Conservation (phyloP, 805 yeast species). For the Candida krabiensis region DNA sequence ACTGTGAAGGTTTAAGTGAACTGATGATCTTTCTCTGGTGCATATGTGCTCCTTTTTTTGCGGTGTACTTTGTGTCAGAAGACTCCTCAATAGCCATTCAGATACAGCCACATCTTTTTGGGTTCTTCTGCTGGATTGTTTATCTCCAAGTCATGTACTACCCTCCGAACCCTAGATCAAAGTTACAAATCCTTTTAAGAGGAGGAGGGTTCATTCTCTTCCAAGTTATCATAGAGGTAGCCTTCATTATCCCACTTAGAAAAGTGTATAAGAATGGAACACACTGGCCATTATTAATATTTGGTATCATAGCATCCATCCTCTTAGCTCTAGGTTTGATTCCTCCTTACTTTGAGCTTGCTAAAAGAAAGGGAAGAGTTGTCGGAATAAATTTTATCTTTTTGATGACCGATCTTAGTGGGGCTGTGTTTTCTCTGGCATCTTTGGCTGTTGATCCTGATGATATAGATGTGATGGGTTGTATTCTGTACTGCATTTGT, state of each 20-base stretch:
- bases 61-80: conserved; percentile 48
- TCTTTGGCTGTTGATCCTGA: conserved; percentile 51
- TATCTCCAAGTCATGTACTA: conserved; percentile 53
- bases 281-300: conserved; percentile 46
- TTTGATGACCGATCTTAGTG: conserved; percentile 48
- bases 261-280: conserved; percentile 42
- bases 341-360: conserved; percentile 57
- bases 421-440: conserved; percentile 63
- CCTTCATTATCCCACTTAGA: conserved; percentile 50
- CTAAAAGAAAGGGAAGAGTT: conserved; percentile 52
- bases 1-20: conserved; percentile 86
- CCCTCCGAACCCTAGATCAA: conserved; percentile 44
- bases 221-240: conserved; percentile 43
- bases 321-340: conserved; percentile 50
- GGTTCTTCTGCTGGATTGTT: conserved; percentile 47
- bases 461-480: conserved; percentile 73
- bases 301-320: conserved; percentile 51
- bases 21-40: conserved; percentile 89
- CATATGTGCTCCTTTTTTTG: conserved; percentile 53
- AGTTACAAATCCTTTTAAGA: conserved; percentile 29
- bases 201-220: conserved; percentile 37
- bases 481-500: conserved; percentile 71
- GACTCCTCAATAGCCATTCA: conserved; percentile 51
- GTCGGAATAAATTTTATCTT: conserved; percentile 56
- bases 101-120: conserved; percentile 55